Evolutionary conservation across 441 rosid genomes (phyloP).

Genomic region (Flueggea neowawraea): DNA sequence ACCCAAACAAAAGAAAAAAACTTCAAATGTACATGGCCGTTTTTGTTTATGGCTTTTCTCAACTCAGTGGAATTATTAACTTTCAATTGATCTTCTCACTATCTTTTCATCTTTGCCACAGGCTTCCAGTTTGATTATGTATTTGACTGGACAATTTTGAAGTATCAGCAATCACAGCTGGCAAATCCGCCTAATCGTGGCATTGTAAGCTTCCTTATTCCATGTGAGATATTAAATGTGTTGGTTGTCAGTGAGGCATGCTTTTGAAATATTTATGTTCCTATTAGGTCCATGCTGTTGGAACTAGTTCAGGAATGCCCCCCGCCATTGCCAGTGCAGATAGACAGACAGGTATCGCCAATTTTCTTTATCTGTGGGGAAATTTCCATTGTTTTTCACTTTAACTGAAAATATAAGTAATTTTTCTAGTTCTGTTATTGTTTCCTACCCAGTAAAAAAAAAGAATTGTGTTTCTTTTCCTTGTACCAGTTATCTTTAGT

Average conservation of each 20-base stretch:
- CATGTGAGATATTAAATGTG: background rate
- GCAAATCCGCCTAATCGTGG: constrained; percentile 78
- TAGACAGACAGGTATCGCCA: constrained; percentile 61
- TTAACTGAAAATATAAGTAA: no score
- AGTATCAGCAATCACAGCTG: constrained; percentile 93
- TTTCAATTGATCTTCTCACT: background rate
- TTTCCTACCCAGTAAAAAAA: no score
- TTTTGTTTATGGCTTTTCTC: background rate
- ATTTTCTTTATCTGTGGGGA: no score
- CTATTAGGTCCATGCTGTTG: constrained; percentile 69
- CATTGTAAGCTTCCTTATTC: constrained; percentile 32
- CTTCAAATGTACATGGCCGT: background rate
- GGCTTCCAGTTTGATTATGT: constrained; percentile 98
- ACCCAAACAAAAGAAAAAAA: no score
- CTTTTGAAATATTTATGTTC: constrained; percentile 20
- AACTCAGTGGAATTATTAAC: background rate
- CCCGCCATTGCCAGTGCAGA: constrained; percentile 69
- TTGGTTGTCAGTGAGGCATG: constrained; percentile 8
- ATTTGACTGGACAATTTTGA: constrained; percentile 96
- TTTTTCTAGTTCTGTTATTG: no score
- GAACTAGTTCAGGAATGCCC: constrained; percentile 83
- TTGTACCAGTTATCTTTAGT: no score
- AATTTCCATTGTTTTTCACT: no score
- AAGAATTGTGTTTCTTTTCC: no score
- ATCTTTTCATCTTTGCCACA: constrained; percentile 23